Base-by-base conservation (phyloP, 208 protist species). In the Tritrichomonas musculus region DNA sequence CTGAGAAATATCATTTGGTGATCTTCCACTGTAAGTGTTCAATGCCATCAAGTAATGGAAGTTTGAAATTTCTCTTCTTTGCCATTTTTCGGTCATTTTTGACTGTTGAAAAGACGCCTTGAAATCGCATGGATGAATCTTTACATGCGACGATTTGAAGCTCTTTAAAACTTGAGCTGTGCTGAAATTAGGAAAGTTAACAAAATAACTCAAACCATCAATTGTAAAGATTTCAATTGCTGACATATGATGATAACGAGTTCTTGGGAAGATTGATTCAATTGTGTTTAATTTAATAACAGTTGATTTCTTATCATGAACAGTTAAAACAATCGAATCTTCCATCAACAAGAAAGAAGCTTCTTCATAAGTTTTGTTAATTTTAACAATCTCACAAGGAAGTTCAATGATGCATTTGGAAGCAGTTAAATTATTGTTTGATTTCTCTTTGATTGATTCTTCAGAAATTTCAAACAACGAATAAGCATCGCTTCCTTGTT, bases 11-110 rank as follows among this genome's bases (percentile, higher is more conserved):
- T 99, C 98, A 95, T 98, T 99, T 93, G 98, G 96, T 0, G 97
- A 97, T 53, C 98, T 96, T 13, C 98, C 98, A 33, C 98, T 97
- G 49, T 99, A 95, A 0, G 97, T 97, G 95, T 99, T 99, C 49
- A 99, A 96, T 66, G 96, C 96, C 95, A 99, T 97, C 20, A 99
- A 95, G 95, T 99, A 99, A 33, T 99, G 98, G 95, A 99, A 99
- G 94, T 99, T 99, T 3, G 47, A 27, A 5, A 88, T n/a, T 39
- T 57, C 20, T 1, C n/a, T 9, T 1, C 57, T 88, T 60, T n/a
- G 11, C 77, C 77, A 88, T 57, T 17, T 4, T 39, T 88, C 77
- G 33, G 77, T 57, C 20, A 53, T 39, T 1, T 25, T 39, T n/a
- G 25, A 57, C 1, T 55, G 0, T 20, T 53, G 17, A 47, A 88